Conservation (phyloP, 2,329 filamentous ascomycete species). For the Diaporthe amygdali region DNA sequence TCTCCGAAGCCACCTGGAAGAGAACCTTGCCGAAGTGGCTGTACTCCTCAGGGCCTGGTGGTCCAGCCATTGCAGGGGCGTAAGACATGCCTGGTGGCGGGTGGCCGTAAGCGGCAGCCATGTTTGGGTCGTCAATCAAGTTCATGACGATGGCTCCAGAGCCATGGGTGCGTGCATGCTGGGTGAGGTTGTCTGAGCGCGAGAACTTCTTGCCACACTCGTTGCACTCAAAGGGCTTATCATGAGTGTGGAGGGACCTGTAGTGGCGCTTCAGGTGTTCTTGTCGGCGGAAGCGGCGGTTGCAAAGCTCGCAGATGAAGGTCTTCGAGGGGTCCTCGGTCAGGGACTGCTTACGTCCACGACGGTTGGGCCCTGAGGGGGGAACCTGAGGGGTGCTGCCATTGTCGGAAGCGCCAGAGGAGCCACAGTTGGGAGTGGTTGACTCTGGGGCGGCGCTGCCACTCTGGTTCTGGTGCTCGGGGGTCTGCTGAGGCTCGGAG, state of each 20-base stretch:
- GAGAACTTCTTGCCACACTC: constrained; percentile 99
- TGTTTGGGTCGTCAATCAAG: constrained; percentile 75
- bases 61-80: constrained; percentile 44
- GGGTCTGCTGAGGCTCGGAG: constrained; percentile 37
- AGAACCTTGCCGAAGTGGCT: constrained; percentile 76
- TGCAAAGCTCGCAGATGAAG: constrained; percentile 95
- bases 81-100: constrained; percentile 46
- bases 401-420: constrained; percentile 42
- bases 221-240: constrained; percentile 97
- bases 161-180: constrained; percentile 94
- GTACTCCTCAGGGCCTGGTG: constrained; percentile 64
- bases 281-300: constrained; percentile 95
- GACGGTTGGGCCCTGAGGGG: constrained; percentile 74
- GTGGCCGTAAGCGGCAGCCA: constrained; percentile 35
- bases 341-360: constrained; percentile 96
- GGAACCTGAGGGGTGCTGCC: constrained; percentile 41
- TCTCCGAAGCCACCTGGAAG: constrained; percentile 79
- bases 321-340: constrained; percentile 99
- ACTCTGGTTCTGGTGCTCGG: constrained; percentile 29
- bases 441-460: constrained; percentile 38
- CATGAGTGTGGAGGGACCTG: constrained; percentile 95
- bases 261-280: constrained; percentile 99
- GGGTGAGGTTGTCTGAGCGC: constrained; percentile 93
- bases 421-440: constrained; percentile 34
- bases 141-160: constrained; percentile 91